phyloP scores from a whole-genome alignment of 2,329 filamentous ascomycete genomes.

The Fusarium sp. region DNA sequence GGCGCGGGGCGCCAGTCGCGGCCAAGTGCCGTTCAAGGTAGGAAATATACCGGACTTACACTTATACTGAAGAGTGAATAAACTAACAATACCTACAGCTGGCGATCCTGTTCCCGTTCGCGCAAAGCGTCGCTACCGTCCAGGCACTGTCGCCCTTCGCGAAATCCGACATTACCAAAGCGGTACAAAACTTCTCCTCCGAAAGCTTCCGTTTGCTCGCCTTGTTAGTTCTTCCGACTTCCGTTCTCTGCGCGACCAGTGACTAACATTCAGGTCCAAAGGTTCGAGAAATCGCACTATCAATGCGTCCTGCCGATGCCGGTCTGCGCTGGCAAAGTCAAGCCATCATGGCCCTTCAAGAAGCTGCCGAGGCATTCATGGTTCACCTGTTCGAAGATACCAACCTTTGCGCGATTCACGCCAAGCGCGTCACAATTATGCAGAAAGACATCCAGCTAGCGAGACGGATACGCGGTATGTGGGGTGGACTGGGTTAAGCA shows the following conservation, averaged over 20 bases:
- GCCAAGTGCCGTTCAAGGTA: constrained; percentile 59
- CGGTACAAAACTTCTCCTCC: constrained; percentile 86
- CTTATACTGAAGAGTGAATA: neutral
- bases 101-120: constrained; percentile 77
- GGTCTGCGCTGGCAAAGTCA: constrained; percentile 96
- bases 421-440: constrained; percentile 96
- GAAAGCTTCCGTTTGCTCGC: constrained; percentile 83
- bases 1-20: constrained; percentile 48
- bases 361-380: constrained; percentile 95
- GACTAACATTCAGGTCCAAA: constrained; percentile 34
- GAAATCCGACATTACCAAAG: constrained; percentile 94
- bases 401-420: constrained; percentile 96
- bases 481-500: constrained; percentile 73
- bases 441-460: constrained; percentile 98
- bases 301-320: constrained; percentile 70
- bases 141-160: constrained; percentile 86
- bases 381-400: constrained; percentile 88
- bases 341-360: constrained; percentile 91
- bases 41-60: neutral
- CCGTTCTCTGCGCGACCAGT: constrained; percentile 7
- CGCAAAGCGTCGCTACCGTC: constrained; percentile 74
- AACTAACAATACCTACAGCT: constrained; percentile 61
- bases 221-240: constrained; percentile 62
- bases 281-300: constrained; percentile 76
- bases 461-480: constrained; percentile 80